phyloP scores from a whole-genome alignment of 1,139 yeast genomes.

The Candida pseudoviswanathii region DNA sequence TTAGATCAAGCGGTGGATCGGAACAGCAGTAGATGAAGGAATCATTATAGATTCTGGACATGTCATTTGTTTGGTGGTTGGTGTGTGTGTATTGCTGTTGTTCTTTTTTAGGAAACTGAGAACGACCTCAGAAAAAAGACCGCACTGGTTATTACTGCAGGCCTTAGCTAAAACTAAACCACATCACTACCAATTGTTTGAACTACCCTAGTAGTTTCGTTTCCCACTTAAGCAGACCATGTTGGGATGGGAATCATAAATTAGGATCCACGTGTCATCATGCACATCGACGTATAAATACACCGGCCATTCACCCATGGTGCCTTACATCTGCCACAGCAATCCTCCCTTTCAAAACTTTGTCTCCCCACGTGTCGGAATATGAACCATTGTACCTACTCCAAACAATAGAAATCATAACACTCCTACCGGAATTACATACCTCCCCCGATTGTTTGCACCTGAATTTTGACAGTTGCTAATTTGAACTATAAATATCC shows the following conservation, averaged over 20 bases:
- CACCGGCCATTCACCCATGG: neutral
- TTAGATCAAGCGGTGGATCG: conserved; percentile 8
- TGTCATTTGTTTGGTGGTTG: conserved; percentile 6
- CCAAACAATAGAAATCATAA: too few species aligned
- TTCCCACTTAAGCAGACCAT: too few species aligned
- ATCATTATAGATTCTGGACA: conserved; percentile 26
- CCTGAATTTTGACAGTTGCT: too few species aligned
- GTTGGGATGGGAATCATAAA: too few species aligned
- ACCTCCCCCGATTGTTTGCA: too few species aligned
- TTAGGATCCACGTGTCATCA: neutral
- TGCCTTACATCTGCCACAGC: neutral
- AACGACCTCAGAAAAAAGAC: neutral
- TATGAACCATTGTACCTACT: too few species aligned
- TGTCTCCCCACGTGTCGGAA: neutral
- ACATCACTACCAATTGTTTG: neutral
- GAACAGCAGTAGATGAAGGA: conserved; percentile 24
- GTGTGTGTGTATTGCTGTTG: neutral
- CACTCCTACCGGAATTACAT: too few species aligned
- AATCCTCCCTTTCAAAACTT: neutral
- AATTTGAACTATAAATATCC: neutral
- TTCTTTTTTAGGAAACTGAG: neutral
- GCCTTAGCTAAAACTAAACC: too few species aligned
- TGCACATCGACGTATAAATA: neutral
- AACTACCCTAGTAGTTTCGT: neutral
- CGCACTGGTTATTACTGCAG: neutral